These are phyloP conservation scores for Borovskyia barvae DNA, from an alignment of 208 protist genomes.

Conservation along the genomic window DNA sequence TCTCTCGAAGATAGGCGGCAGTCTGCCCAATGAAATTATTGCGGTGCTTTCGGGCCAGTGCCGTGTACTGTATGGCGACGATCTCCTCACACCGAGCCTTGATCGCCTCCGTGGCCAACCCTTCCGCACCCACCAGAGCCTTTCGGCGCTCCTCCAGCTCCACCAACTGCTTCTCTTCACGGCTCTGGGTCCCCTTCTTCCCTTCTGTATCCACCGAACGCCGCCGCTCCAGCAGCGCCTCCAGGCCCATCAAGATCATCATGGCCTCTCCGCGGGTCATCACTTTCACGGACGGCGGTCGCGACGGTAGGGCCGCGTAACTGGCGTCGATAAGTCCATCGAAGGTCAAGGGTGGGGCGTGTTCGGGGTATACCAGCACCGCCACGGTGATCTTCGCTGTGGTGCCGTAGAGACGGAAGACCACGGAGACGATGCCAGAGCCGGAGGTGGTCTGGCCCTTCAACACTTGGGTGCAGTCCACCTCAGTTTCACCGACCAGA, in stretches of 20 bases:
- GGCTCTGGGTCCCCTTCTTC: constrained; percentile 15
- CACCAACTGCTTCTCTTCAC: constrained; percentile 46
- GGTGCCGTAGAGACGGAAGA: constrained; percentile 66
- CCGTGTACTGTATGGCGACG: constrained; percentile 63
- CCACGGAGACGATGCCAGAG: constrained; percentile 24
- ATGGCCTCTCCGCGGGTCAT: constrained; percentile 73
- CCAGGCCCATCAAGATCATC: constrained; percentile 79
- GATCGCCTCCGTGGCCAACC: constrained; percentile 57
- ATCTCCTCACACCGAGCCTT: constrained; percentile 49
- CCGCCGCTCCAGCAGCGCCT: constrained; percentile 74
- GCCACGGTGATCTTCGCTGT: constrained; percentile 66
- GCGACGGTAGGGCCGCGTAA: constrained; percentile 13
- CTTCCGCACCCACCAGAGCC: constrained; percentile 53
- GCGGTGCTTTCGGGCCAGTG: constrained; percentile 59
- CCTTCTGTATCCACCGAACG: constrained; percentile 25
- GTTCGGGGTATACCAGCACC: constrained; percentile 67
- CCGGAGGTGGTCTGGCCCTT: constrained; percentile 28
- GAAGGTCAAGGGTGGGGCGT: constrained; percentile 55
- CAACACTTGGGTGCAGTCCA: constrained; percentile 67
- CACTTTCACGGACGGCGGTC: constrained; percentile 36
- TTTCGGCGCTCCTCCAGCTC: constrained; percentile 68
- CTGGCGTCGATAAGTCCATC: constrained; percentile 41
- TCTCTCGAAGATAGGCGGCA: constrained; percentile 75
- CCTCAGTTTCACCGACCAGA: constrained; percentile 61
- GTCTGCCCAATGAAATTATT: constrained; percentile 77